Percentiles rank a stretch among this genome's conserved stretches.
phyloP scores from a whole-genome alignment of 1,284 basidiomycete genomes.

The Somion occarium region DNA sequence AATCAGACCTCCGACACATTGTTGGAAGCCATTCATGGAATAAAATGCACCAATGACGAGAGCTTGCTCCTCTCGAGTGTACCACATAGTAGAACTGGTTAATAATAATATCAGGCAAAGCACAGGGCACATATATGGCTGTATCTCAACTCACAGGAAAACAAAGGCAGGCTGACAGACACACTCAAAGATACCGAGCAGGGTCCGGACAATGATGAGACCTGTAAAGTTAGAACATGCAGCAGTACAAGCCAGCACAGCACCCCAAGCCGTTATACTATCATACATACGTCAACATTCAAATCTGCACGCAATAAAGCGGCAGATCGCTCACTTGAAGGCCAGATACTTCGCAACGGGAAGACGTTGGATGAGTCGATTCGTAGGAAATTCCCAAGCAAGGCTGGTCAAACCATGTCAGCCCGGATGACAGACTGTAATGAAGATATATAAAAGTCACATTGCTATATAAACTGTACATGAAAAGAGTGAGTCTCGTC shows the following conservation, averaged over 20 bases:
- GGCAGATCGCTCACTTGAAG: slow-evolving; percentile 33
- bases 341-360: slow-evolving; percentile 45
- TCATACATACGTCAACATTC: slow-evolving; percentile 3
- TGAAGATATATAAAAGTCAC: slow-evolving; percentile 16
- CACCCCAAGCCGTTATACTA: slow-evolving; percentile 44
- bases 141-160: slow-evolving; percentile 17
- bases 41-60: slow-evolving; percentile 46
- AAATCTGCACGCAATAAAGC: neutral
- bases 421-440: neutral
- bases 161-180: slow-evolving; percentile 49
- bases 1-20: slow-evolving; percentile 47
- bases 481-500: slow-evolving; percentile 2
- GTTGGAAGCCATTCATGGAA: slow-evolving; percentile 50
- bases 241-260: slow-evolving; percentile 43
- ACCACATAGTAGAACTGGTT: slow-evolving; percentile 46
- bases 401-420: slow-evolving; percentile 24
- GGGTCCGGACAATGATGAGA: slow-evolving; percentile 41
- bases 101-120: neutral
- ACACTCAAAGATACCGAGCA: slow-evolving; percentile 46
- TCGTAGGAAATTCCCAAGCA: slow-evolving; percentile 46
- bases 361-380: slow-evolving; percentile 41
- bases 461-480: slow-evolving; percentile 39
- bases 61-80: slow-evolving; percentile 45
- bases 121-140: neutral
- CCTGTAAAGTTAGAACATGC: slow-evolving; percentile 43